Conservation (phyloP, 805 yeast species). For the Candida xiaguanensis region DNA sequence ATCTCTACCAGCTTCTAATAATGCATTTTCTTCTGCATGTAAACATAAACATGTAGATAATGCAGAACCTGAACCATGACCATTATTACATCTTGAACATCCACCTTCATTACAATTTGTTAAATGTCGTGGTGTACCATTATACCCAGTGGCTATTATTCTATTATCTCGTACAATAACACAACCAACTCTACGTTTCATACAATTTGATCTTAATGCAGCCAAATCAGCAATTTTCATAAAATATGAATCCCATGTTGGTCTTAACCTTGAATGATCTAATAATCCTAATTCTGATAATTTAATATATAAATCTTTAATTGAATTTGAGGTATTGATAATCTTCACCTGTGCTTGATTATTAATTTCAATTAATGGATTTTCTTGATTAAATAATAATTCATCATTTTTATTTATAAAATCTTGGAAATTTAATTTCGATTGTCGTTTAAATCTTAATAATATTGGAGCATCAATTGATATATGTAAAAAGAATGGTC, state of each 20-base stretch:
- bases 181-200: conserved; percentile 97
- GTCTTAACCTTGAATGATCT: conserved; percentile 60
- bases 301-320: conserved; percentile 31
- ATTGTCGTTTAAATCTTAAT: conserved; percentile 40
- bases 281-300: conserved; percentile 36
- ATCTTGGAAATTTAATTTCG: conserved; percentile 21
- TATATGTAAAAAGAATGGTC: conserved; percentile 84
- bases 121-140: conserved; percentile 92
- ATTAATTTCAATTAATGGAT: conserved; percentile 56
- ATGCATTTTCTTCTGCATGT: conserved; percentile 97
- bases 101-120: conserved; percentile 95
- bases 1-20: conserved; percentile 90
- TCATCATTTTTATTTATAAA: conserved; percentile 34
- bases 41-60: conserved; percentile 85
- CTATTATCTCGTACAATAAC: conserved; percentile 83
- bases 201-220: conserved; percentile 88
- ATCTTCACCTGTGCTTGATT: conserved; percentile 50
- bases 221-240: conserved; percentile 93
- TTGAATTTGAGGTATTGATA: conserved; percentile 35
- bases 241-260: conserved; percentile 95
- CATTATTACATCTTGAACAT: conserved; percentile 81
- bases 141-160: conserved; percentile 94
- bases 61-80: conserved; percentile 56
- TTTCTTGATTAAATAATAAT: conserved; percentile 37
- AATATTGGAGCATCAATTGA: conserved; percentile 70